phyloP scores from a whole-genome alignment of 805 yeast species.

The Wickerhamiella allomyrinae region DNA sequence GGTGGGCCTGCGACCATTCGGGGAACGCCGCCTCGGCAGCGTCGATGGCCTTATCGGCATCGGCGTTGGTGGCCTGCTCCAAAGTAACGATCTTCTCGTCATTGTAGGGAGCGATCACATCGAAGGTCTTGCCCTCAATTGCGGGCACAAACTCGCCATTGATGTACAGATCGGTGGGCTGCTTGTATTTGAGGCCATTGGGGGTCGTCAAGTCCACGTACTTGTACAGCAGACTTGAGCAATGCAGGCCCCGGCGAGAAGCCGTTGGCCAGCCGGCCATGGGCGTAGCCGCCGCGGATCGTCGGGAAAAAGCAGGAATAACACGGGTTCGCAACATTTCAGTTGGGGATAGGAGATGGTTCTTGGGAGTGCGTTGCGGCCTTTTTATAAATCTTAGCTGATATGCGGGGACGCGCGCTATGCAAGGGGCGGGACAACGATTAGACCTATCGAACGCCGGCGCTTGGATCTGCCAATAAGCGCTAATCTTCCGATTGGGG shows the following conservation, averaged over 20 bases:
- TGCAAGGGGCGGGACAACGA: too few relatives aligned
- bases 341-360: too few relatives aligned
- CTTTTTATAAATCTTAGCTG: too few relatives aligned
- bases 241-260: neutral
- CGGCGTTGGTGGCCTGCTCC: conserved; percentile 64
- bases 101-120: conserved; percentile 57
- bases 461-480: too few relatives aligned
- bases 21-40: conserved; percentile 68
- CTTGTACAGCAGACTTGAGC: neutral
- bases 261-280: neutral
- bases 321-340: neutral
- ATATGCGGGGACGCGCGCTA: too few relatives aligned
- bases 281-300: neutral
- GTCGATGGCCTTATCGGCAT: conserved; percentile 75
- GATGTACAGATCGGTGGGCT: conserved; percentile 68
- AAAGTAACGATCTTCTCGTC: conserved; percentile 56
- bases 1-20: conserved; percentile 59
- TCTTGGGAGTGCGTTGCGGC: too few relatives aligned
- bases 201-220: conserved; percentile 1
- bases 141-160: conserved; percentile 48
- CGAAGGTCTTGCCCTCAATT: conserved; percentile 43
- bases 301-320: neutral
- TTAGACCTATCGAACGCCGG: too few relatives aligned
- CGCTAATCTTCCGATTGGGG: too few relatives aligned
- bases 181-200: conserved; percentile 34